Evolutionary conservation across 345 rosid species (phyloP).

Genomic region (Heritiera littoralis): DNA sequence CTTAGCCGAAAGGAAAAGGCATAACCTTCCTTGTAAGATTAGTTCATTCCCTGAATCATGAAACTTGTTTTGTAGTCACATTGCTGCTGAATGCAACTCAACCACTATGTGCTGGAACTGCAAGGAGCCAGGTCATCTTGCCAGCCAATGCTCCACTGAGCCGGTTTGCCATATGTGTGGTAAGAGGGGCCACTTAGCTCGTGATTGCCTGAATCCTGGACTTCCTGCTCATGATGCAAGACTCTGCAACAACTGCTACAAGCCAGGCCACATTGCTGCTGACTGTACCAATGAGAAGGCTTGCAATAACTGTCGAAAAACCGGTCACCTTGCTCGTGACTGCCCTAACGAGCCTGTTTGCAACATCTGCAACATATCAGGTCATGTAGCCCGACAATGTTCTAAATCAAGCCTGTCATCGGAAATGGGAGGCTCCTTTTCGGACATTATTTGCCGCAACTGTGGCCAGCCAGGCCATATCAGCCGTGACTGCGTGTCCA

Average conservation of each 20-base stretch:
- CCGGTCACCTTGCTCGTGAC: constrained; percentile 18
- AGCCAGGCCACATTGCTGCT: constrained; percentile 15
- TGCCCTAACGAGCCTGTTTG: constrained; percentile 19
- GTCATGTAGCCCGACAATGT: constrained; percentile 26
- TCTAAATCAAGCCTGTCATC: not conserved
- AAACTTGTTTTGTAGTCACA: not conserved
- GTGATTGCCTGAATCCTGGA: constrained; percentile 9
- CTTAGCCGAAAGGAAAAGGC: not conserved
- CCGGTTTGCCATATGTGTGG: constrained; percentile 28
- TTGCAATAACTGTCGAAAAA: constrained; percentile 19
- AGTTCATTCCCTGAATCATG: not conserved
- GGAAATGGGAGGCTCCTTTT: not conserved
- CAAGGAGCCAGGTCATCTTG: constrained; percentile 23
- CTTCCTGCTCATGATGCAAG: constrained; percentile 17
- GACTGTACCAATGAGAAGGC: constrained; percentile 20
- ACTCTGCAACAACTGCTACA: constrained; percentile 28
- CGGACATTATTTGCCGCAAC: constrained; percentile 12
- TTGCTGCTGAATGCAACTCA: constrained; percentile 27
- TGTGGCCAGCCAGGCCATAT: constrained; percentile 22
- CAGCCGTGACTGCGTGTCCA: constrained; percentile 16
- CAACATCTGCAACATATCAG: constrained; percentile 21
- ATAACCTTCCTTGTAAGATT: not conserved
- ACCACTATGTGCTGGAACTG: constrained; percentile 27
- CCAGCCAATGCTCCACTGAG: constrained; percentile 21
- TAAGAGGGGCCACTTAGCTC: constrained; percentile 20